Conservation (phyloP, 169 alveolate species). For the Plasmodium gallinaceum region DNA sequence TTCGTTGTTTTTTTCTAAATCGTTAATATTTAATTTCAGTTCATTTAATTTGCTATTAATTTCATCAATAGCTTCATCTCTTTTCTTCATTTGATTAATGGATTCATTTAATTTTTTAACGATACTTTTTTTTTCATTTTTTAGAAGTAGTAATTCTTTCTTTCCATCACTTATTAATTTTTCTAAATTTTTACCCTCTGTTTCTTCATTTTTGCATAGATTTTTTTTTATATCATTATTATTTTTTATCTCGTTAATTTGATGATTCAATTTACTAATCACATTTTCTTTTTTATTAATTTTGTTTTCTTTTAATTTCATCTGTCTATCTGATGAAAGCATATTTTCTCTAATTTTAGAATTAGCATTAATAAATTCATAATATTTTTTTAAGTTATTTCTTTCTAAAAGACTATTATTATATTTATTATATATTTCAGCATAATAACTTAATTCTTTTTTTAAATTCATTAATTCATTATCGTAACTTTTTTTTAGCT, state of each 20-base stretch:
- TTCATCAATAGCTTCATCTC: constrained; percentile 62
- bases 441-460: constrained; percentile 38
- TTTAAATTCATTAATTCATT: constrained; percentile 17
- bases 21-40: constrained; percentile 21
- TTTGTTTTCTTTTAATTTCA: background rate
- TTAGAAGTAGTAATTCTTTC: background rate
- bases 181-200: constrained; percentile 18
- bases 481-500: constrained; percentile 18
- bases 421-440: constrained; percentile 41
- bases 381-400: constrained; percentile 39
- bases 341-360: constrained; percentile 40
- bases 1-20: constrained; percentile 32
- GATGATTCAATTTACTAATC: constrained; percentile 52
- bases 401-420: constrained; percentile 60
- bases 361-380: constrained; percentile 1
- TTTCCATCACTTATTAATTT: constrained; percentile 45
- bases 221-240: constrained; percentile 25
- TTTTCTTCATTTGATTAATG: constrained; percentile 32
- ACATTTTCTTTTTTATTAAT: constrained; percentile 44
- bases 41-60: constrained; percentile 38
- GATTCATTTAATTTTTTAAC: constrained; percentile 43
- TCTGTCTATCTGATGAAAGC: background rate
- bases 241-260: constrained; percentile 33
- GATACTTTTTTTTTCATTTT: constrained; percentile 27
- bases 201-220: constrained; percentile 16